Evolutionary conservation across 805 yeast species (phyloP), one percentile per base, ranked within the genome.

Genomic region (Lipomyces sp.): DNA sequence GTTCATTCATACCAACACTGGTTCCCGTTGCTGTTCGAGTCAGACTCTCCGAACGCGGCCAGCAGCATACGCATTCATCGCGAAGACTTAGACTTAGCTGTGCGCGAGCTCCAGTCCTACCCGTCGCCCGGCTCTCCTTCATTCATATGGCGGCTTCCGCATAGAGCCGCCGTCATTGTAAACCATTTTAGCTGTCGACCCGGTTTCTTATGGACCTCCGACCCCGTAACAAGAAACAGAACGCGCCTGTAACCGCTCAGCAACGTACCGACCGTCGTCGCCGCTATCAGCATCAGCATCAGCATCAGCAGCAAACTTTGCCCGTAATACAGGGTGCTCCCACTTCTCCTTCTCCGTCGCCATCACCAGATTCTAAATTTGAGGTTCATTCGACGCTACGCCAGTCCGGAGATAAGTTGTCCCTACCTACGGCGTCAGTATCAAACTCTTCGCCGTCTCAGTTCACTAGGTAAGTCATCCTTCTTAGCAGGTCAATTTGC

Each of bases 121-220:
- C 18, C 24, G 15, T 42, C 48, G 48, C 48, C 48, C 48, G n/a
- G 48, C 48, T 42, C 8, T 51, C 32, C 24, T 51, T n/a, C 32
- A 29, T 51, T 51, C 54, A 51, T 51, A 51, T 51, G 54, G 54
- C 54, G 54, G 34, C 54, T 18, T 29, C 48, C 33, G 60, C 18
- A 11, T 42, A 57, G 35, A 42, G 48, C 60, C 48, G 48, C 48
- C 24, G 48, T 42, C 48, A 42, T 5, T 42, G n/a, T 42, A 42
- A 24, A 42, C 3, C 48, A 42, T 18, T 15, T 55, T 55, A 54
- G 8, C 29, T 18, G 48, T 55, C 34, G 59, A 55, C 32, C 33
- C 42, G 42, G 35, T 51, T 15, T 60, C 67, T 48, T 64, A 64
- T 64, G 67, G 67, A 64, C 57, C 48, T 62, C 58, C 53, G 67